Evolutionary conservation across 2,329 filamentous ascomycete genomes (phyloP).

Genomic region (Fusarium domesticum): DNA sequence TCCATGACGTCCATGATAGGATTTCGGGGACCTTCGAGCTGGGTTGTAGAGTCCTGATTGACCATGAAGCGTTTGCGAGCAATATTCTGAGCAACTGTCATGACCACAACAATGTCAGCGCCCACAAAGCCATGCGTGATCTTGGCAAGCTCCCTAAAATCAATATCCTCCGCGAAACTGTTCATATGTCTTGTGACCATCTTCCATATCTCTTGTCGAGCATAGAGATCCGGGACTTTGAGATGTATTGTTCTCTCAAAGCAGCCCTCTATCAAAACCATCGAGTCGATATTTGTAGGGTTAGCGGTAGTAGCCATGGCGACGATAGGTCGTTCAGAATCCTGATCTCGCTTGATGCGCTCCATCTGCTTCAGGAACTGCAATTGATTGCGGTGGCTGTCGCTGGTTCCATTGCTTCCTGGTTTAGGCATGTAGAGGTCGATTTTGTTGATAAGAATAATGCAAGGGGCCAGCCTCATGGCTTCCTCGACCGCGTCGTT

Average conservation of each 20-base stretch:
- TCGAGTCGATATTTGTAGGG: slow-evolving; percentile 80
- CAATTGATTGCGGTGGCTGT: slow-evolving; percentile 84
- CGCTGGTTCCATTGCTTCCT: slow-evolving; percentile 74
- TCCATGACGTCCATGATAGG: slow-evolving; percentile 18
- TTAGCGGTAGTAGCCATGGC: slow-evolving; percentile 89
- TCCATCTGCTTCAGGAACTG: slow-evolving; percentile 87
- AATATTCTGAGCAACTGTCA: slow-evolving; percentile 43
- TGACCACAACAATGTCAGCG: slow-evolving; percentile 73
- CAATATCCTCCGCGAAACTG: slow-evolving; percentile 62
- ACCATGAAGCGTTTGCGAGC: slow-evolving; percentile 35
- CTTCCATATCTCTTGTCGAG: slow-evolving; percentile 73
- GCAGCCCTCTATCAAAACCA: slow-evolving; percentile 67
- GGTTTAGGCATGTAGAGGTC: slow-evolving; percentile 77
- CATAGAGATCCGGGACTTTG: slow-evolving; percentile 76
- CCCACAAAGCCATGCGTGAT: slow-evolving; percentile 91
- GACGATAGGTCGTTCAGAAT: slow-evolving; percentile 72
- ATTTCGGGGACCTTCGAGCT: neutral
- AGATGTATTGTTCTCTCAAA: slow-evolving; percentile 87
- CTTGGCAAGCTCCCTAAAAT: slow-evolving; percentile 72
- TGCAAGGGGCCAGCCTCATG: slow-evolving; percentile 76
- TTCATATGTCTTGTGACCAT: slow-evolving; percentile 66
- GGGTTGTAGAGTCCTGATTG: slow-evolving; percentile 1
- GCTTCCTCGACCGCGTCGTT: slow-evolving; percentile 66
- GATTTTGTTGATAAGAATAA: slow-evolving; percentile 90
- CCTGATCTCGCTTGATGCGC: slow-evolving; percentile 68